phyloP scores from a whole-genome alignment of 768 basidiomycete genomes.

The Russula ochroleuca region DNA sequence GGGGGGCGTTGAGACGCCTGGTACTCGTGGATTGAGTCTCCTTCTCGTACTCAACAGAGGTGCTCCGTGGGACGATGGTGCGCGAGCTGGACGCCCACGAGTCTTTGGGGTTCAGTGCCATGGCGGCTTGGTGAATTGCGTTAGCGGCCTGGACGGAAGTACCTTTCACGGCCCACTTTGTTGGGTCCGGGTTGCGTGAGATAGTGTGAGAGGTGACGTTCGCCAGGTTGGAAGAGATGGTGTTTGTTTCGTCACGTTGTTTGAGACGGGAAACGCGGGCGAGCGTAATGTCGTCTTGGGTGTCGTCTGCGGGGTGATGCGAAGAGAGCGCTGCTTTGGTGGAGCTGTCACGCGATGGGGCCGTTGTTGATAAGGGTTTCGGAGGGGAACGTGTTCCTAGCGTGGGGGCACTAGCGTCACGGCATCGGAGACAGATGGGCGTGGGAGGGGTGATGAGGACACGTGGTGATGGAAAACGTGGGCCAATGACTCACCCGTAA shows the following conservation, averaged over 20 bases:
- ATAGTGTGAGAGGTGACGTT: slow-evolving; percentile 33
- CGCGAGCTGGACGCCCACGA: slow-evolving; percentile 61
- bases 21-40: slow-evolving; percentile 50
- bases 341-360: slow-evolving; percentile 34
- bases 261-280: slow-evolving; percentile 47
- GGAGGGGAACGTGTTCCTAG: slow-evolving; percentile 55
- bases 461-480: slow-evolving; percentile 28
- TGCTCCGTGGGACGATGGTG: slow-evolving; percentile 57
- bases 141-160: slow-evolving; percentile 84
- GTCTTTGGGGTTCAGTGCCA: slow-evolving; percentile 50
- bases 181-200: slow-evolving; percentile 50
- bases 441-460: slow-evolving; percentile 28
- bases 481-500: slow-evolving; percentile 52
- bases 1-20: slow-evolving; percentile 58
- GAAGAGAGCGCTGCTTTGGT: slow-evolving; percentile 36
- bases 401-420: slow-evolving; percentile 48
- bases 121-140: slow-evolving; percentile 72
- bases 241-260: slow-evolving; percentile 40
- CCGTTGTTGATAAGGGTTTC: slow-evolving; percentile 44
- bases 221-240: slow-evolving; percentile 26
- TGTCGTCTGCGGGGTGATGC: slow-evolving; percentile 41
- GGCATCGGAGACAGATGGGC: slow-evolving; percentile 20
- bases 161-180: slow-evolving; percentile 71
- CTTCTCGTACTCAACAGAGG: slow-evolving; percentile 77
- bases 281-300: slow-evolving; percentile 39